Percentiles rank a stretch among this genome's conserved stretches.
Conservation (phyloP, 306 rosid genomes). For the Senna tora region DNA sequence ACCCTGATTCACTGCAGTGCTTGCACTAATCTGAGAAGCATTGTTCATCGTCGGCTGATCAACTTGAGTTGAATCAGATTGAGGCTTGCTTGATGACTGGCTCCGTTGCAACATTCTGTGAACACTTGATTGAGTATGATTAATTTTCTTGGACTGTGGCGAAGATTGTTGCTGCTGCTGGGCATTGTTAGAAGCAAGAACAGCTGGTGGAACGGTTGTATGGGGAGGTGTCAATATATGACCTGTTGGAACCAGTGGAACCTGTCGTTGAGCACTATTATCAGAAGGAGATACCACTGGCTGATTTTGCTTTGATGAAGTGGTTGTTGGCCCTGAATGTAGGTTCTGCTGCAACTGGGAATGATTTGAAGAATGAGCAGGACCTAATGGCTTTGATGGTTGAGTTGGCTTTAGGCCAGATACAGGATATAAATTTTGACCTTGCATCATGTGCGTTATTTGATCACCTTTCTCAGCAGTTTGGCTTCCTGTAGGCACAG, state of each 20-base stretch:
- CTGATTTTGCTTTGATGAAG: constrained; percentile 61
- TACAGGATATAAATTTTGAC: constrained; percentile 65
- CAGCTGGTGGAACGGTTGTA: constrained; percentile 45
- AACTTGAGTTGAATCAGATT: constrained; percentile 52
- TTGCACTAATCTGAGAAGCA: constrained; percentile 51
- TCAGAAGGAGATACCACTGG: constrained; percentile 62
- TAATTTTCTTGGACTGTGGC: constrained; percentile 59
- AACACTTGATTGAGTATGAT: constrained; percentile 59
- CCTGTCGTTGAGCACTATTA: constrained; percentile 55
- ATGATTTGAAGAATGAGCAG: constrained; percentile 57
- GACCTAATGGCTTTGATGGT: constrained; percentile 57
- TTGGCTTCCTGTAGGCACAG: constrained; percentile 64
- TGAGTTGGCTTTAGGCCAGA: constrained; percentile 59
- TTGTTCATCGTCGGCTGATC: constrained; percentile 56
- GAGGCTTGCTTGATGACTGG: constrained; percentile 51
- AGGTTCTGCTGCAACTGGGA: constrained; percentile 66
- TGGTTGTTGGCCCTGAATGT: constrained; percentile 50
- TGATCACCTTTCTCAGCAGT: constrained; percentile 74
- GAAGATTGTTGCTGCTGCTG: constrained; percentile 48
- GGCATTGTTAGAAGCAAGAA: constrained; percentile 51
- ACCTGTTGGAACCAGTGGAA: constrained; percentile 56
- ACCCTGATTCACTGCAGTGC: constrained; percentile 49
- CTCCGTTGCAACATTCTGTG: constrained; percentile 64
- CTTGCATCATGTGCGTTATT: constrained; percentile 65
- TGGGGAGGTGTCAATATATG: constrained; percentile 53